Base-by-base conservation (phyloP, 1,139 yeast species). In the Candida buenavistaensis region DNA sequence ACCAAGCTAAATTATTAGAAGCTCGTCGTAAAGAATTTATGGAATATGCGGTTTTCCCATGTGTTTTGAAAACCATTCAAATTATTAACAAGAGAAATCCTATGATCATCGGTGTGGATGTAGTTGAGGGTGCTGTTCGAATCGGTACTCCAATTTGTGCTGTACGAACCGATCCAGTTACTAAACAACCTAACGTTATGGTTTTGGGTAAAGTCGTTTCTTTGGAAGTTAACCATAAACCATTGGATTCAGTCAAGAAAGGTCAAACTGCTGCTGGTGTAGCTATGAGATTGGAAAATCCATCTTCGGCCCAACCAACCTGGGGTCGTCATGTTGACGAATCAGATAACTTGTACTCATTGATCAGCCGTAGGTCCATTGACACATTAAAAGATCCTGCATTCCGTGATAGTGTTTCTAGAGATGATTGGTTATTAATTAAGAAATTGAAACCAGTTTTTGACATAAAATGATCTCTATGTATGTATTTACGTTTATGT, bases 261-360 rank as follows among this genome's bases (percentile, higher is more conserved):
- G 97, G 97, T 27, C 96, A 87, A 64, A 86, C 97, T 13, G 79
- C 87, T 47, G 96, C 96, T 21, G 99, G 98, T 77, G 97, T 92
- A 45, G 98, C 99, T 43, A 86, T 92, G 84, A 83, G 98, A 74
- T 75, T 92, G 57, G 98, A 92, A 41, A 82, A 89, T 51, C 95
- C 96, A 40, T 81, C 94, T 17, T 75, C 89, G 37, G 92, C 87
- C 45, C 96, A 89, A 67, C 97, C 98, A 39, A 82, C 88, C 12
- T 92, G 97, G 97, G 99, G 99, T 44, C 88, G 98, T 72, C 99
- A 92, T 58, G 95, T 92, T 52, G 96, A 89, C 58, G 98, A 92
- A 63, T 72, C 78, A 46, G 99, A 92, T 60, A 75, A 79, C 38
- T 73, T 92, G 57, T 92, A 89, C 66, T 92, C 98, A 9, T 75